A percentile compares a stretch with the other conserved stretches of the same genome.
These are phyloP conservation scores for Exophiala phaeomuriformis DNA, from an alignment of 2,329 filamentous ascomycete species.

Conservation along the genomic window DNA sequence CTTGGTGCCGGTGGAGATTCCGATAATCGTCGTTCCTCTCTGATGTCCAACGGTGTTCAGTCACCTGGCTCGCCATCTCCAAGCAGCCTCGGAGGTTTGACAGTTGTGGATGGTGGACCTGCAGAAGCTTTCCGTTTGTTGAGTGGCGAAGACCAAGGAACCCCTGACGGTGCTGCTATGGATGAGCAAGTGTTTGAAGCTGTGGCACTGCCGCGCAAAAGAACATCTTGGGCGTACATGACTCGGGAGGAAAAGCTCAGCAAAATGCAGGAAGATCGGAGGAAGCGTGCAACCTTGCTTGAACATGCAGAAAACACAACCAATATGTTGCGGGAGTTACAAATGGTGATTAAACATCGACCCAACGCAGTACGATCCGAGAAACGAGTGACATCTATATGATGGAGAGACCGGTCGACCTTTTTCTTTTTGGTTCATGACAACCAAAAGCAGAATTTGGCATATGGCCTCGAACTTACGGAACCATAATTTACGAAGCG, in stretches of 20 bases:
- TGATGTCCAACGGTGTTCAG: conserved; percentile 21
- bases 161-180: conserved; percentile 37
- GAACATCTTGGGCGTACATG: conserved; percentile 49
- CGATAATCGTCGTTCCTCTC: conserved; percentile 28
- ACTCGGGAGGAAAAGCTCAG: conserved; percentile 80
- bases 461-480: not conserved
- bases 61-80: conserved; percentile 40
- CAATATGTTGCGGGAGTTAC: conserved; percentile 86
- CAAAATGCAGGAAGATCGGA: conserved; percentile 81
- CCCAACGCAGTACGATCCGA: conserved; percentile 35
- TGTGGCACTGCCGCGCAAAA: conserved; percentile 66
- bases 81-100: conserved; percentile 40
- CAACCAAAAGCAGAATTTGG: not conserved
- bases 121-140: conserved; percentile 68
- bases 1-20: conserved; percentile 58
- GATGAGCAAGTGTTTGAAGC: conserved; percentile 87
- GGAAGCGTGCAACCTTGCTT: conserved; percentile 60
- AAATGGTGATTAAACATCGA: conserved; percentile 70
- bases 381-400: conserved; percentile 41
- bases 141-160: conserved; percentile 56
- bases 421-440: not conserved
- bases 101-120: conserved; percentile 49
- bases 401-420: conserved; percentile 14
- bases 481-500: not conserved
- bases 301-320: conserved; percentile 74